Conservation (phyloP, 2,329 filamentous ascomycete genomes). For the Xylaria hypoxylon region DNA sequence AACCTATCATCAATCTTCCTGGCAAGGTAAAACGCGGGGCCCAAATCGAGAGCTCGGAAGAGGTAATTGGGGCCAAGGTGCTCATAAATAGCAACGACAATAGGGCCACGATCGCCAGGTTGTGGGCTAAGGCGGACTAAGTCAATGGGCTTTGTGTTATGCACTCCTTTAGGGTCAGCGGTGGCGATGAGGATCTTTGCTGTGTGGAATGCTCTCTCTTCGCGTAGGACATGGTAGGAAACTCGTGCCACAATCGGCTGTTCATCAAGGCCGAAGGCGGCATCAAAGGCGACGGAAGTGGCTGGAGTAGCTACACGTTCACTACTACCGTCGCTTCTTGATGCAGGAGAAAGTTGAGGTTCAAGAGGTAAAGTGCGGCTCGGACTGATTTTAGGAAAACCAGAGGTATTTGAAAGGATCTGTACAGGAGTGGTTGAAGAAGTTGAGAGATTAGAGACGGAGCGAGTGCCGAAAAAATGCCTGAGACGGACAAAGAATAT, state of each 20-base stretch:
- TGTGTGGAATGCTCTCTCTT: constrained; percentile 90
- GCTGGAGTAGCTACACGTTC: constrained; percentile 53
- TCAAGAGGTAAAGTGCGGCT: constrained; percentile 60
- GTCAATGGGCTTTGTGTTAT: constrained; percentile 85
- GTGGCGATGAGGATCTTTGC: constrained; percentile 77
- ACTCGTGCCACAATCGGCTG: constrained; percentile 80
- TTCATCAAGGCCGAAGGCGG: constrained; percentile 66
- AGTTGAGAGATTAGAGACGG: constrained; percentile 62
- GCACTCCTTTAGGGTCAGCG: constrained; percentile 77
- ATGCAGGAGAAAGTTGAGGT: constrained; percentile 51
- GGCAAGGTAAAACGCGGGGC: constrained; percentile 76
- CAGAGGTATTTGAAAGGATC: constrained; percentile 58
- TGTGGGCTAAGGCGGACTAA: constrained; percentile 77
- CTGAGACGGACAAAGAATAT: constrained; percentile 52
- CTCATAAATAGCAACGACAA: constrained; percentile 85
- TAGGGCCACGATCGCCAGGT: constrained; percentile 74
- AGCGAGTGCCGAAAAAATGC: constrained; percentile 75
- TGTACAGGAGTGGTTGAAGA: constrained; percentile 61
- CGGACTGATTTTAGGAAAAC: constrained; percentile 56
- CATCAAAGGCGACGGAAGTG: constrained; percentile 55
- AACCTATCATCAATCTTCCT: constrained; percentile 64
- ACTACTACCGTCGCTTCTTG: constrained; percentile 55
- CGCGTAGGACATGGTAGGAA: constrained; percentile 82
- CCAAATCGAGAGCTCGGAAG: constrained; percentile 77
- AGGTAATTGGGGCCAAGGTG: constrained; percentile 81